A percentile compares a stretch with the other conserved stretches of the same genome.
Conservation (phyloP, 306 rosid genomes). For the Lathyrus oleraceus region DNA sequence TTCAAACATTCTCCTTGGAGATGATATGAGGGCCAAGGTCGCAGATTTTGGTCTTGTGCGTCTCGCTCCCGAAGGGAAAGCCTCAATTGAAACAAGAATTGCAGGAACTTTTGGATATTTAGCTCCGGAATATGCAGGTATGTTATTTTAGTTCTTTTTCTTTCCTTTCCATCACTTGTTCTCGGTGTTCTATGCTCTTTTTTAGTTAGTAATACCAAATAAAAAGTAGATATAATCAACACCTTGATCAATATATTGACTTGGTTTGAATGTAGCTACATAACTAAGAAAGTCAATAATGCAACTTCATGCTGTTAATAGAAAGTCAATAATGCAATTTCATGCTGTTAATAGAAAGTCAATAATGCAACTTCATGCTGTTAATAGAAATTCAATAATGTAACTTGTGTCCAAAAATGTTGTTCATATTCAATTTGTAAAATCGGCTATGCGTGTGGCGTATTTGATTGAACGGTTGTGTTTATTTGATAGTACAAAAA, state of each 20-base stretch:
- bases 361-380: background rate
- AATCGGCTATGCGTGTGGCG: background rate
- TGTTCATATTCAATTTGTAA: background rate
- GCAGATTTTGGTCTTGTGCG: constrained; percentile 90
- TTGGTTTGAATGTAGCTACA: background rate
- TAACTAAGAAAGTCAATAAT: background rate
- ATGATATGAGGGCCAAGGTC: constrained; percentile 94
- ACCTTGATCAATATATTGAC: constrained; percentile 4
- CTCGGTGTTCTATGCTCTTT: background rate
- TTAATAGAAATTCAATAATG: no score
- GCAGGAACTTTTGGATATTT: constrained; percentile 93
- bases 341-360: background rate
- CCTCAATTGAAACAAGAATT: constrained; percentile 80
- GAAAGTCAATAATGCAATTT: background rate
- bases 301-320: constrained; percentile 2
- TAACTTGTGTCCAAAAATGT: background rate
- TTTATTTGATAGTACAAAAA: background rate
- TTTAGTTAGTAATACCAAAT: constrained; percentile 14
- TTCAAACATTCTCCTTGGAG: constrained; percentile 93
- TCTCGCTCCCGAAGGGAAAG: constrained; percentile 97
- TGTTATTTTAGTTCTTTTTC: constrained; percentile 5
- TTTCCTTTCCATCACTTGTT: background rate
- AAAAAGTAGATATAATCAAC: background rate
- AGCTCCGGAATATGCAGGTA: constrained; percentile 97
- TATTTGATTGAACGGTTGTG: constrained; percentile 3